Conservation (phyloP, 257 asterid genomes). For the Capsicum baccatum region DNA sequence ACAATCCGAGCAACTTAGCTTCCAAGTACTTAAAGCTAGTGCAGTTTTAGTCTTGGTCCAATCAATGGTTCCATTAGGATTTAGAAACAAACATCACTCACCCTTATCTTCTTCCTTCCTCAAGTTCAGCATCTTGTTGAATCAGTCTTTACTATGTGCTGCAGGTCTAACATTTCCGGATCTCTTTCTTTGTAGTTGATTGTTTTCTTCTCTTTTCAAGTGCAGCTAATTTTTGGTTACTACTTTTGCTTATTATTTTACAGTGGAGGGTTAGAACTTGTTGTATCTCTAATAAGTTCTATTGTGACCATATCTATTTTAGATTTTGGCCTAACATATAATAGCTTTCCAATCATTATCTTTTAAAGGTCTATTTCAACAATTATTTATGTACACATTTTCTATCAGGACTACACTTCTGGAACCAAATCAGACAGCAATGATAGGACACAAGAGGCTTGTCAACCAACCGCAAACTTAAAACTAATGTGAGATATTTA, state of each 20-base stretch:
- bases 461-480: slow-evolving; percentile 49
- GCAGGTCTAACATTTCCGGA: too few species aligned
- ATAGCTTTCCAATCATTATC: background rate
- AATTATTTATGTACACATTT: background rate
- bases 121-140: background rate
- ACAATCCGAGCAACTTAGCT: too few species aligned
- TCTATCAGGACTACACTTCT: slow-evolving; percentile 56
- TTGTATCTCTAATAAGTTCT: background rate
- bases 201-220: background rate
- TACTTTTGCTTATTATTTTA: too few species aligned
- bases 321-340: background rate
- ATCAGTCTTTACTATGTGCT: background rate
- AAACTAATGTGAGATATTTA: slow-evolving; percentile 54
- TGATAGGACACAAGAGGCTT: slow-evolving; percentile 58
- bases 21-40: background rate
- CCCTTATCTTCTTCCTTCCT: background rate
- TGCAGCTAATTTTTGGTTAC: background rate
- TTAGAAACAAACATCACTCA: too few species aligned
- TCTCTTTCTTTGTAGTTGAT: background rate
- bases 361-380: background rate
- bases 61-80: background rate
- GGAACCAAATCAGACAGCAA: slow-evolving; percentile 71
- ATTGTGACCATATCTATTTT: background rate
- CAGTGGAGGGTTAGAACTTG: background rate
- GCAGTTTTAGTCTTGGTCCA: too few species aligned